Conservation (phyloP, 768 basidiomycete species). For the Xerocomellus intermedius region DNA sequence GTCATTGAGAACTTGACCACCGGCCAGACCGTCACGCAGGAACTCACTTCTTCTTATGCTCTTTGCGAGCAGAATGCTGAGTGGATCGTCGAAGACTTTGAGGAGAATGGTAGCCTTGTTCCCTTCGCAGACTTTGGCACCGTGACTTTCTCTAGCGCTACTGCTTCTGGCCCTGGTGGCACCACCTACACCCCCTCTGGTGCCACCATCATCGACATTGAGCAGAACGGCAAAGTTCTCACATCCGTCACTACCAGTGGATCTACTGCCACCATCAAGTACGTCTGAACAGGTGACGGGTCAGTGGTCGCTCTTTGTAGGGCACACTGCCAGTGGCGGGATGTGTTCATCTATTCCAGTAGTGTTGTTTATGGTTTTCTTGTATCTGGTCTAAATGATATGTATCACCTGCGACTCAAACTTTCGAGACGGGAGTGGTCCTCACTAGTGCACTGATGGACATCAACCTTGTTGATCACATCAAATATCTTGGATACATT, state of each 20-base stretch:
- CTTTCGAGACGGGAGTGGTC: neutral
- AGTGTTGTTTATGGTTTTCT: neutral
- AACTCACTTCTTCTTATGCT: slow-evolving; percentile 11
- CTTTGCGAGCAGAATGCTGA: slow-evolving; percentile 20
- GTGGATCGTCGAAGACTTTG: slow-evolving; percentile 26
- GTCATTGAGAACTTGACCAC: slow-evolving; percentile 22
- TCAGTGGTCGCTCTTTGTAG: neutral
- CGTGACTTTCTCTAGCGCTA: slow-evolving; percentile 13
- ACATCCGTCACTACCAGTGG: slow-evolving; percentile 11
- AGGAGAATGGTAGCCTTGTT: neutral
- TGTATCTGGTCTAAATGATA: neutral
- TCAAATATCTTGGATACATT: neutral
- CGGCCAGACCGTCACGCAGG: slow-evolving; percentile 1
- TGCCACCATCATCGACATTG: slow-evolving; percentile 12
- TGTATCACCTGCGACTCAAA: neutral
- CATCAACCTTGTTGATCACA: neutral
- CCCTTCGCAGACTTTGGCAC: slow-evolving; percentile 21
- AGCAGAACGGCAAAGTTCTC: slow-evolving; percentile 5
- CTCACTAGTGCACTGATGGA: too few species aligned
- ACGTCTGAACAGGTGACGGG: neutral
- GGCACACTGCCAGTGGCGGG: too few species aligned
- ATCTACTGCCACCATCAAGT: slow-evolving; percentile 1
- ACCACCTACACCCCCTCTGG: slow-evolving; percentile 7
- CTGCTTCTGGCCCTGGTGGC: slow-evolving; percentile 5
- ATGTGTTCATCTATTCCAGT: neutral